Evolutionary conservation across 192 early-diverging fungal genomes (phyloP).

Genomic region (Cladochytrium replicatum): DNA sequence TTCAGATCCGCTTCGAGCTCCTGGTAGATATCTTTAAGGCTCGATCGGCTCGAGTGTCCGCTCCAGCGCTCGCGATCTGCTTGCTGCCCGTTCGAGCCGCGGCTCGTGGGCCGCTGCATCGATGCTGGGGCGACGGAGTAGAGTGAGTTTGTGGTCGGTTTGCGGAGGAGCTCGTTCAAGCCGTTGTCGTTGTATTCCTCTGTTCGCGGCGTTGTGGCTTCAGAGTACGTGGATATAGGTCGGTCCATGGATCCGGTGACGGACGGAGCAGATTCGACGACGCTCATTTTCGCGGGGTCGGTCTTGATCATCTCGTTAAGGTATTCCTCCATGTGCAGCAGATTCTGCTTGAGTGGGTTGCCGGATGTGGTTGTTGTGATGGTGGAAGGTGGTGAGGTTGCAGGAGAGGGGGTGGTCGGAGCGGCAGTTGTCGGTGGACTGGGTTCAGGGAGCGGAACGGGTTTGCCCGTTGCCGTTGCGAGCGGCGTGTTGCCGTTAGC

Average conservation of each 20-base stretch:
- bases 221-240: conserved; percentile 1
- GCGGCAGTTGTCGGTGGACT: background rate
- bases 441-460: no score
- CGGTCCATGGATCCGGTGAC: background rate
- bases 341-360: conserved; percentile 11
- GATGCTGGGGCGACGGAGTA: no score
- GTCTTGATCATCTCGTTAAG: conserved; percentile 23
- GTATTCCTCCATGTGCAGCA: conserved; percentile 27
- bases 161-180: conserved; percentile 11
- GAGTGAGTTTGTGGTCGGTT: no score
- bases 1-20: conserved; percentile 6
- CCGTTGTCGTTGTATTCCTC: conserved; percentile 18
- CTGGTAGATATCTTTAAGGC: conserved; percentile 1
- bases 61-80: no score
- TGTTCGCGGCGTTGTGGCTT: background rate
- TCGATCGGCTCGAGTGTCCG: no score
- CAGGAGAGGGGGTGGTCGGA: background rate
- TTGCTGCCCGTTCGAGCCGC: no score
- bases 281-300: conserved; percentile 8
- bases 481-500: no score
- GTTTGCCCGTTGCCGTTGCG: no score
- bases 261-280: conserved; percentile 2
- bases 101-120: no score
- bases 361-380: background rate
- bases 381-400: conserved; percentile 12